Evolutionary conservation across 305 asterid species (phyloP).

Genomic region (Fraxinus greggii): DNA sequence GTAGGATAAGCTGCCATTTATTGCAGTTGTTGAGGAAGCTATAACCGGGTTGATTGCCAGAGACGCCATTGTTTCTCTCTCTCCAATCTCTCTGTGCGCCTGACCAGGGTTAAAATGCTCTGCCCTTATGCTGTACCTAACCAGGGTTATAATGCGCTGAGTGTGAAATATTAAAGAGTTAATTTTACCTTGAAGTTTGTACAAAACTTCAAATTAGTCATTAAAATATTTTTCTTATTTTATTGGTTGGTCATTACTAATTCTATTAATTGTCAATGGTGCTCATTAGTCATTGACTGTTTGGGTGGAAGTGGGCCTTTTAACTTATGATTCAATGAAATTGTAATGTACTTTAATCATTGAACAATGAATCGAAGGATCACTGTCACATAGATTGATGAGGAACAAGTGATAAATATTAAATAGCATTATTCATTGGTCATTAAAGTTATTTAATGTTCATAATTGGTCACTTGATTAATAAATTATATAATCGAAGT

Average conservation of each 20-base stretch:
- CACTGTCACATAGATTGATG: neutral
- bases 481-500: neutral
- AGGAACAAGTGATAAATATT: neutral
- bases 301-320: neutral
- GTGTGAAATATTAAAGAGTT: neutral
- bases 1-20: slow-evolving; percentile 33
- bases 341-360: neutral
- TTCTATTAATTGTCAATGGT: neutral
- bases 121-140: neutral
- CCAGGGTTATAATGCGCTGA: neutral
- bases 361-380: neutral
- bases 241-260: neutral
- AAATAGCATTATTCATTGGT: neutral
- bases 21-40: slow-evolving; percentile 33
- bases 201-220: neutral
- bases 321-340: neutral
- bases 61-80: slow-evolving; percentile 48
- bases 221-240: neutral
- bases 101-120: neutral
- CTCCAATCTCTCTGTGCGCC: slow-evolving; percentile 14
- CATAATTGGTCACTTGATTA: neutral
- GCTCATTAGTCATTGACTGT: neutral
- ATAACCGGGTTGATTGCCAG: slow-evolving; percentile 27
- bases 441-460: no score
- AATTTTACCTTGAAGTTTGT: neutral